phyloP scores from a whole-genome alignment of 1,139 yeast species.

The Kodamaea sp. region DNA sequence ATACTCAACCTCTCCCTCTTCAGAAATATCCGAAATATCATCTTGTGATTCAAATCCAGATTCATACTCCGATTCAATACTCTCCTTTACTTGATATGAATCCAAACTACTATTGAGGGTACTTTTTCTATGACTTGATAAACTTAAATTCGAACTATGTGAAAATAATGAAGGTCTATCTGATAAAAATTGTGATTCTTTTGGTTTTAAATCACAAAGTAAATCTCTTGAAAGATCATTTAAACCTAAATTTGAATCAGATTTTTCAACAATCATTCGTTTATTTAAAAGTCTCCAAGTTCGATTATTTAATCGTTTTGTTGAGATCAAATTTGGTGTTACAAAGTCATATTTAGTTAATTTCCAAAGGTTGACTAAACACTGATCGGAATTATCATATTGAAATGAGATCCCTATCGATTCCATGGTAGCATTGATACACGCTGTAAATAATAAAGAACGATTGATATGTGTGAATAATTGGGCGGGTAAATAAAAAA shows the following conservation, averaged over 20 bases:
- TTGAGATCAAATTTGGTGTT: constrained; percentile 10
- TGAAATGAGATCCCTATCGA: constrained; percentile 14
- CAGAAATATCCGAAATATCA: constrained; percentile 33
- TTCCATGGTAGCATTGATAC: constrained; percentile 11
- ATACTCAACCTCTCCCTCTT: constrained; percentile 14
- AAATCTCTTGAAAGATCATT: constrained; percentile 14
- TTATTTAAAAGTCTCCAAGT: constrained; percentile 16
- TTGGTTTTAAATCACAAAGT: constrained; percentile 13
- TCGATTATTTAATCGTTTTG: constrained; percentile 15
- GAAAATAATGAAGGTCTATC: constrained; percentile 17
- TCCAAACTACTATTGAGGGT: constrained; percentile 14
- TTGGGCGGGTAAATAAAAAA: neutral
- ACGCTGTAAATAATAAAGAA: neutral
- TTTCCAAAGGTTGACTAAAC: constrained; percentile 16
- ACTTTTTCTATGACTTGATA: constrained; percentile 13
- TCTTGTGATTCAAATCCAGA: constrained; percentile 16
- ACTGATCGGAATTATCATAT: constrained; percentile 15
- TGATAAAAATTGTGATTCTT: constrained; percentile 12
- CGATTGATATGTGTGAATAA: neutral
- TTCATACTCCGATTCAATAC: constrained; percentile 11
- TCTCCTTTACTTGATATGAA: constrained; percentile 8
- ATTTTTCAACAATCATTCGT: constrained; percentile 8
- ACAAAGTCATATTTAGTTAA: constrained; percentile 11
- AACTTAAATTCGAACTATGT: constrained; percentile 16
- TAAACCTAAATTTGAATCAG: constrained; percentile 1